Evolutionary conservation across 2,329 filamentous ascomycete species (phyloP).

Genomic region (Cytospora leucostoma): DNA sequence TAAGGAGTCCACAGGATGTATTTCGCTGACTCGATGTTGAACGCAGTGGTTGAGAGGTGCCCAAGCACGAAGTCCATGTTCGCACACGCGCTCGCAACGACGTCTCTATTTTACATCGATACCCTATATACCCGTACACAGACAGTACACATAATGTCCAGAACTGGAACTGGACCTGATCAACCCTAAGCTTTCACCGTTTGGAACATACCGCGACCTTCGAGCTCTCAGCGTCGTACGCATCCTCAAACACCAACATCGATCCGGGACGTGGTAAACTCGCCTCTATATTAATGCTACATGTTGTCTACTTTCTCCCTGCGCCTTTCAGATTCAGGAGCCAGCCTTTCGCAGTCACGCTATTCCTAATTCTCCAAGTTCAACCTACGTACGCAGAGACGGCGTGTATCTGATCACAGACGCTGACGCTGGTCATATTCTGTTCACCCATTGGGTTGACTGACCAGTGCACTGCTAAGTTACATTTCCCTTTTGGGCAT

Average conservation of each 20-base stretch:
- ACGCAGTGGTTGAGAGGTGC: not conserved
- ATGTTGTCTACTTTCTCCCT: not conserved
- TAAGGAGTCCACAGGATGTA: not conserved
- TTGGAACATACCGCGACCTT: not conserved
- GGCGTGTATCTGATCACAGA: not conserved
- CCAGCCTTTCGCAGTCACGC: not conserved
- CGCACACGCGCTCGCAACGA: not conserved
- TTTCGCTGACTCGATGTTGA: not conserved
- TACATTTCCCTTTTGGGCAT: not conserved
- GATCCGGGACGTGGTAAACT: not conserved
- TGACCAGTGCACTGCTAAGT: not conserved
- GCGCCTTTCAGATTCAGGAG: not conserved
- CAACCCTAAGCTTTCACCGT: not conserved
- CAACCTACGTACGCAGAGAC: not conserved
- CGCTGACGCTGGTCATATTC: not conserved
- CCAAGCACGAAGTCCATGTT: not conserved
- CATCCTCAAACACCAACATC: not conserved
- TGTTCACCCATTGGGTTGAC: not conserved
- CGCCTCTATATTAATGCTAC: too few relatives aligned
- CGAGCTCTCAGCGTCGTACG: not conserved
- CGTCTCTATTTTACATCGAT: not conserved
- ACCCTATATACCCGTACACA: not conserved
- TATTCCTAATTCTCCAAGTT: too few relatives aligned
- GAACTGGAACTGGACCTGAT: not conserved
- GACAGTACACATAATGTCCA: not conserved